Evolutionary conservation across 2,329 filamentous ascomycete species (phyloP), one percentile per base, ranked within the genome.

Genomic region (Xylaria sp.): DNA sequence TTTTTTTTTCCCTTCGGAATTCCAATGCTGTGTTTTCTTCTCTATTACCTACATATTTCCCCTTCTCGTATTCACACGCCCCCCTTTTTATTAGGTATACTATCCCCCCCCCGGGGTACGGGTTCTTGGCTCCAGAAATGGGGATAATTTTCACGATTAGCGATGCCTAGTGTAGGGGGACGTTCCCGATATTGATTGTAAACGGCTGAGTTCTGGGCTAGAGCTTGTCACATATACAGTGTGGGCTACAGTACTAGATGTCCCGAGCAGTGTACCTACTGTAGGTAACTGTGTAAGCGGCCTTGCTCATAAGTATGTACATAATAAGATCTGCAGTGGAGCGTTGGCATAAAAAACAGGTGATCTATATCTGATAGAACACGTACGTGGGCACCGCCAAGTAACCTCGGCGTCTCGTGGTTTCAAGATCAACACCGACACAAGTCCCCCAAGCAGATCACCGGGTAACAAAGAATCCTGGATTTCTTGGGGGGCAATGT

Each of bases 271-370:
- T 49, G 15, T 27, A 47, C 20, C 9, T 17, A 29, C n/a, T n/a
- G 45, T 49, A 49, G 45, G 20, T 25, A 47, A 9, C 9, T 11
- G 6, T 47, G 45, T 50, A 31, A 50, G 47, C 15, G 25, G 27
- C 65, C 61, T 42, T 67, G 55, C 36, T 58, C 31, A 56, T 67
- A n/a, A n/a, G n/a, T n/a, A n/a, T n/a, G n/a, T n/a, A n/a, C n/a
- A n/a, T n/a, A 67, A 64, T 59, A 67, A 50, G 65, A 67, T 67
- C 65, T 67, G 38, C 65, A 17, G 61, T 64, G 27, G 54, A 60
- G 54, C 42, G 42, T 33, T 55, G 54, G 47, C 7, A 31, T 3
- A 38, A 55, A 60, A 49, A 59, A 59, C 47, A 55, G 55, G 49
- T 63, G 54, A 60, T 55, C 55, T 58, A 51, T 63, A 56, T 33